These are phyloP conservation scores for Xylaria sp. DNA, from an alignment of 2,329 filamentous ascomycete genomes.

Conservation along the genomic window DNA sequence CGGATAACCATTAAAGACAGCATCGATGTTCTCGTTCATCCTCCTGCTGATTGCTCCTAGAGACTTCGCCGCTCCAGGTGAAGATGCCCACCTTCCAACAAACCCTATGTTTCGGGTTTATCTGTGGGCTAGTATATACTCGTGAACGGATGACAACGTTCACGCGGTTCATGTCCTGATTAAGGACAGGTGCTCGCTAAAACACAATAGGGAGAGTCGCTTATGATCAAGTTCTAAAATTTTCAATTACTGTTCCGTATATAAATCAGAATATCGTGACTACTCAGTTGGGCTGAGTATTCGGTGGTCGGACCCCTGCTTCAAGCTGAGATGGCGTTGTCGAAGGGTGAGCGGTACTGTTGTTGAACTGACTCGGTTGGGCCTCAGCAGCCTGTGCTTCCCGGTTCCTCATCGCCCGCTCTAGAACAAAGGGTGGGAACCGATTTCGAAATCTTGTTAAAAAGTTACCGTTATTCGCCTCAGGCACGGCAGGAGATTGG, in stretches of 20 bases:
- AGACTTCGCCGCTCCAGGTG: background rate
- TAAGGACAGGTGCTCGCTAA: slow-evolving; percentile 15
- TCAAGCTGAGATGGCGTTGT: slow-evolving; percentile 61
- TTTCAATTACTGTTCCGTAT: slow-evolving; percentile 39
- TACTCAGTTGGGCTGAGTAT: slow-evolving; percentile 40
- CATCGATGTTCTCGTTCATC: slow-evolving; percentile 1
- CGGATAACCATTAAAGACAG: slow-evolving; percentile 12
- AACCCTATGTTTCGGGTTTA: background rate
- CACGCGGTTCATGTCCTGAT: slow-evolving; percentile 16
- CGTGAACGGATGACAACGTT: slow-evolving; percentile 9
- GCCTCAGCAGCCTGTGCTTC: slow-evolving; percentile 38
- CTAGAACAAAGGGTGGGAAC: slow-evolving; percentile 45
- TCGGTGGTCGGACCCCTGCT: slow-evolving; percentile 53
- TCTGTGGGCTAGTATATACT: slow-evolving; percentile 24
- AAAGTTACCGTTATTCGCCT: slow-evolving; percentile 37
- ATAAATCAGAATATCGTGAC: slow-evolving; percentile 36
- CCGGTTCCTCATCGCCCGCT: slow-evolving; percentile 44
- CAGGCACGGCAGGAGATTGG: slow-evolving; percentile 16
- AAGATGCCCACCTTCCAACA: background rate
- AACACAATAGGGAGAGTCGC: slow-evolving; percentile 26
- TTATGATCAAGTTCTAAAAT: slow-evolving; percentile 33
- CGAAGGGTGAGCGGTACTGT: slow-evolving; percentile 44
- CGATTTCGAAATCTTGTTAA: slow-evolving; percentile 44
- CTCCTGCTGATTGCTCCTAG: background rate
- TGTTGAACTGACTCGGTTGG: slow-evolving; percentile 34